Percentiles rank a stretch among this genome's conserved stretches.
Conservation (phyloP, 345 rosid species). For the Populus nigra region DNA sequence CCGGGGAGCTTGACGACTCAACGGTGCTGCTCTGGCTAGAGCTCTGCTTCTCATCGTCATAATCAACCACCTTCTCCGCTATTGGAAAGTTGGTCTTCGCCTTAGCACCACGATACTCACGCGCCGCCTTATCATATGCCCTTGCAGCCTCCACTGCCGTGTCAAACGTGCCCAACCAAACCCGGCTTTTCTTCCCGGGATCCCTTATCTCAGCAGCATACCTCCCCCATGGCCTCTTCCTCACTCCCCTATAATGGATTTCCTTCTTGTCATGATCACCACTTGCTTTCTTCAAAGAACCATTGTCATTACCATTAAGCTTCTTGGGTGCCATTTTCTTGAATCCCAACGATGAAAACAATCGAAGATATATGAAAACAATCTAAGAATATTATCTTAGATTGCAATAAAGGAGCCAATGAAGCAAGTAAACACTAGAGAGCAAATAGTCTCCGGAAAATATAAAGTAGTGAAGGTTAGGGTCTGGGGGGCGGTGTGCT, state of each 20-base stretch:
- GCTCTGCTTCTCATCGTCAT: constrained; percentile 20
- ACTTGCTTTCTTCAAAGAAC: background rate
- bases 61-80: constrained; percentile 11
- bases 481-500: background rate
- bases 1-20: constrained; percentile 38
- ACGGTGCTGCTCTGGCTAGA: constrained; percentile 40
- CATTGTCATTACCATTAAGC: background rate
- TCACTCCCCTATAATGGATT: constrained; percentile 55
- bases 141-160: constrained; percentile 69
- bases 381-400: background rate
- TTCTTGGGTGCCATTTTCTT: constrained; percentile 38
- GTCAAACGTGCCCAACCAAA: constrained; percentile 74
- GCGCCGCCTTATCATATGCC: constrained; percentile 64
- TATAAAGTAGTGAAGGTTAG: background rate
- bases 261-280: constrained; percentile 19
- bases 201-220: constrained; percentile 83
- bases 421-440: no score
- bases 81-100: constrained; percentile 68
- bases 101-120: constrained; percentile 60
- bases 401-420: no score
- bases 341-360: background rate
- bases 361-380: background rate
- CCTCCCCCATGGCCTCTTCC: constrained; percentile 76
- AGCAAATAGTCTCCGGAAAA: background rate
- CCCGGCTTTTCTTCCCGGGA: constrained; percentile 61